Base-by-base conservation (phyloP, 2,329 filamentous ascomycete species). In the Fusarium proliferatum region DNA sequence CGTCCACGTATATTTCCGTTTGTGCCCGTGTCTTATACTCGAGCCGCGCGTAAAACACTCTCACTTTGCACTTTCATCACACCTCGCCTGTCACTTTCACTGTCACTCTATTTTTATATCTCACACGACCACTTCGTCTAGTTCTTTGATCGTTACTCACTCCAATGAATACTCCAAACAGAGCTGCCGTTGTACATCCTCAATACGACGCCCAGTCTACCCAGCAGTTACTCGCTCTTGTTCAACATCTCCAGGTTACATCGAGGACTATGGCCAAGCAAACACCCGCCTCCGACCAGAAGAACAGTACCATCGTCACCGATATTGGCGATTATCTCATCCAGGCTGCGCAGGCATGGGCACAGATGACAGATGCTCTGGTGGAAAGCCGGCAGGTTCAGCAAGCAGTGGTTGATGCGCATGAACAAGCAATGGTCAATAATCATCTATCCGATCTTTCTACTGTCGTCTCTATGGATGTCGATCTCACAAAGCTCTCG, bases 321-420 rank as follows among this genome's bases (percentile, higher is more conserved):
- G 79, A 82, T 28, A 76, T 83, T 60, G 81, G 81, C n/a, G 81
- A 82, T 21, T 82, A 82, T 43, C 67, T 83, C 19, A 75, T 73
- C 21, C 77, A 78, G 19, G 80, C 80, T 9, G 80, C 81, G 21
- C 64, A 76, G 23, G 71, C 79, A 34, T 82, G 79, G 81, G 78
- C 80, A 8, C 73, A 75, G 19, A 65, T 83, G 41, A 81, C 81
- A 15, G 78, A 82, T 13, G 72, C 73, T 9, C 72, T 83, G 34
- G 67, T 81, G 10, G 73, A 80, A 38, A 81, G 79, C 10, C 72
- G 76, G 10, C 79, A 82, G 36, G 78, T 83, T n/a, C 72, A 78
- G 4, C 73, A 78, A 34, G 77, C 77, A 4, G 71, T 76, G 4
- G 46, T 72, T 1, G 72, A 79, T n/a, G 78, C 77, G 10, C 80